Evolutionary conservation across 805 yeast genomes (phyloP), one percentile per base, ranked within the genome.

Genomic region (Danielia oregonensis): DNA sequence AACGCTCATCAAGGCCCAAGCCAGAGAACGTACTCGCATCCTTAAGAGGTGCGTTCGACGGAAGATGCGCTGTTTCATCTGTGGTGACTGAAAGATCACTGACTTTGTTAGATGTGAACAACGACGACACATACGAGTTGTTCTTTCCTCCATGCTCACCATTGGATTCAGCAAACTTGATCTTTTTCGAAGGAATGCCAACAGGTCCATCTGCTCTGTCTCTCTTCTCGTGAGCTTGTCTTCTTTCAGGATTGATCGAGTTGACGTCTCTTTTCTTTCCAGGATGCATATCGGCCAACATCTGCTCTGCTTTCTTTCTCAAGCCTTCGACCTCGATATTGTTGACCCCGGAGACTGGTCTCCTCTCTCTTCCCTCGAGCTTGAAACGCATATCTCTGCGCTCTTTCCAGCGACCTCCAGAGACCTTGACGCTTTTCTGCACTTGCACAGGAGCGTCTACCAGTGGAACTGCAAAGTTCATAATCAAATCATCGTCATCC

Each of bases 11-110:
- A 11, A 89, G 57, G 0, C 94, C 94, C 28, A 91, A 61, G 0
- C 86, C 86, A 12, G 61, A 69, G 50, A 91, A 91, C 3, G 84
- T 67, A 7, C 84, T 76, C 1, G 79, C 65, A 49, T 82, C 88
- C 12, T 65, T 70, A 18, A 86, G 55, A 0, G 97, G 96, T 0
- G 97, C 97, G 62, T 93, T 93, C 0, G 97, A 86, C 1, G 95
- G 85, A 3, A 46, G 47, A 11, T 44, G 45, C 2, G 61, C 61
- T 14, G 65, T 64, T 16, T 67, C 64, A 2, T 57, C 63, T 7
- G 63, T 49, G 22, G 74, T 64, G 29, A 72, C 81, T 6, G 82
- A 77, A 42, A 81, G 78, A 0, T 89, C 74, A 17, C 46, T 48
- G 17, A 39, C 33, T 8, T 37, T 49, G 39, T 65, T 65, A 17